Conservation (phyloP, 2,329 filamentous ascomycete genomes). For the Nannizziopsis barbatae region DNA sequence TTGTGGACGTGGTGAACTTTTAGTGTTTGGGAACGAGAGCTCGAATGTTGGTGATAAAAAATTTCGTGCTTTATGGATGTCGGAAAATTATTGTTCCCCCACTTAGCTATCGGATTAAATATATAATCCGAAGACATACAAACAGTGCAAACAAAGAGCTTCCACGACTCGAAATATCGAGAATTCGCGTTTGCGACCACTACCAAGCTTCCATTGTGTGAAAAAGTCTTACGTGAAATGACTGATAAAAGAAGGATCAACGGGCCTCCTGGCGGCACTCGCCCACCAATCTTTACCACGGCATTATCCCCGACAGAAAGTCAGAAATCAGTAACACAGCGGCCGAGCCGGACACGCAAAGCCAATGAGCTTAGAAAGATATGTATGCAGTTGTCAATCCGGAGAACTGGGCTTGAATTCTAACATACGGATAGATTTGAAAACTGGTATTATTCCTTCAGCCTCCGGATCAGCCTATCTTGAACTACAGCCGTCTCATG, state of each 20-base stretch:
- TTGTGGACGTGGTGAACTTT: background rate
- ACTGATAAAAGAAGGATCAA: constrained; percentile 83
- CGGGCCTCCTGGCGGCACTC: constrained; percentile 66
- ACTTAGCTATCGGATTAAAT: too few relatives aligned
- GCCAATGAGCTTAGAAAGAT: constrained; percentile 69
- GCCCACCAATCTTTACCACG: constrained; percentile 57
- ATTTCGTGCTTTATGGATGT: background rate
- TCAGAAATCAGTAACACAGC: constrained; percentile 35
- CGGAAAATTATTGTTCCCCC: constrained; percentile 9
- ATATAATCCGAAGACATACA: constrained; percentile 18
- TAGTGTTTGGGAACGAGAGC: background rate
- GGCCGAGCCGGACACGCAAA: constrained; percentile 48
- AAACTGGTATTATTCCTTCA: constrained; percentile 83
- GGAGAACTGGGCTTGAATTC: constrained; percentile 4
- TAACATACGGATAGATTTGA: constrained; percentile 48
- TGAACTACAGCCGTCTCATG: constrained; percentile 39
- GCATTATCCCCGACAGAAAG: constrained; percentile 36
- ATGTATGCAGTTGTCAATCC: constrained; percentile 37
- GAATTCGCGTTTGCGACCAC: background rate
- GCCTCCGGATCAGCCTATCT: constrained; percentile 78
- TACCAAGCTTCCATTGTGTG: too few relatives aligned
- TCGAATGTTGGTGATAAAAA: background rate
- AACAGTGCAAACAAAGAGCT: constrained; percentile 31
- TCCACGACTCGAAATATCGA: background rate
- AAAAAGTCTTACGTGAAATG: constrained; percentile 38